Evolutionary conservation across 2,329 filamentous ascomycete genomes (phyloP).

Genomic region (Trichoderma koningii): DNA sequence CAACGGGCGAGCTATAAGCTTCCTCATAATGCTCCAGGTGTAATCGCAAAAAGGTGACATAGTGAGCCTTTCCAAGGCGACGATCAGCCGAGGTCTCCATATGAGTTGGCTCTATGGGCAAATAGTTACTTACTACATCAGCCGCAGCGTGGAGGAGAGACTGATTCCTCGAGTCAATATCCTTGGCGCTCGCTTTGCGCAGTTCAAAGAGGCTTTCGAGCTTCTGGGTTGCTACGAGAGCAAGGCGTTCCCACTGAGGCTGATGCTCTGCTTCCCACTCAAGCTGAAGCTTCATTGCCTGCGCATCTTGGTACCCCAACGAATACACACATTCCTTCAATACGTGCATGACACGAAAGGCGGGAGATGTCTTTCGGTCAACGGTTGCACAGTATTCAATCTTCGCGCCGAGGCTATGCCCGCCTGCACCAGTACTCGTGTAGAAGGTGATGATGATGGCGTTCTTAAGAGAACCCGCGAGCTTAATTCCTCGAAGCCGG

Average conservation of each 20-base stretch:
- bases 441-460: not conserved
- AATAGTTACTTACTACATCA: not conserved
- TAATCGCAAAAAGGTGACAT: too few species aligned
- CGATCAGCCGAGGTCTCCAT: too few species aligned
- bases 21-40: not conserved
- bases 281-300: too few species aligned
- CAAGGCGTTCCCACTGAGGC: not conserved
- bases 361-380: not conserved
- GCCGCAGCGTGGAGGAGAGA: not conserved
- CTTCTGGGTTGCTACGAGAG: not conserved
- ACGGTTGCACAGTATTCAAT: not conserved
- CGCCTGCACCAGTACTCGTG: not conserved
- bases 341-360: not conserved
- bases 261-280: not conserved
- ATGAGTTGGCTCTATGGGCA: not conserved
- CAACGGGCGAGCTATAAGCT: not conserved
- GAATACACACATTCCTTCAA: not conserved
- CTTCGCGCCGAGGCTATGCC: not conserved
- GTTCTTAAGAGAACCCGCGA: not conserved
- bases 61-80: too few species aligned
- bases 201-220: not conserved
- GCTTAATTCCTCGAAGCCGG: not conserved
- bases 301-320: fast-evolving
- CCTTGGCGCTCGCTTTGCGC: not conserved
- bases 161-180: not conserved